These are phyloP conservation scores for Botryobasidium botryosum DNA, from an alignment of 768 basidiomycete species.

Conservation along the genomic window DNA sequence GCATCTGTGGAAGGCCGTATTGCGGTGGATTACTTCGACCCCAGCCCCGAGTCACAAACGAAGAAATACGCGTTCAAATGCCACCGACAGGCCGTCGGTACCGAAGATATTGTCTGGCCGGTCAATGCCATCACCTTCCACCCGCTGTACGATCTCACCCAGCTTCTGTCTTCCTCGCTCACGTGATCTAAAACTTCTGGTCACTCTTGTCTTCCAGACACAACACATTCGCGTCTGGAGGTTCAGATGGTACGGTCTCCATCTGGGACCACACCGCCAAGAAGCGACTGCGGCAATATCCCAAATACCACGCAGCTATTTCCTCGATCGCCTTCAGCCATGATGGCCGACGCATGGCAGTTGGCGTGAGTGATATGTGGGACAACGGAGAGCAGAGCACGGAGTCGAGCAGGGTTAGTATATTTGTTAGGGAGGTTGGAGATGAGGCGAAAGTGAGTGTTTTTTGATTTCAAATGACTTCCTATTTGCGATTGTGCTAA, in stretches of 20 bases:
- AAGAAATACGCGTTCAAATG: conserved; percentile 95
- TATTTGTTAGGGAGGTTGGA: not conserved
- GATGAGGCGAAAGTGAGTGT: not conserved
- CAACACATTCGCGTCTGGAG: conserved; percentile 91
- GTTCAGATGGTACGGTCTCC: conserved; percentile 84
- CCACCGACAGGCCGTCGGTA: conserved; percentile 77
- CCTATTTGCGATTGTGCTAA: too few relatives aligned
- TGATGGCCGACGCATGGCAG: not conserved
- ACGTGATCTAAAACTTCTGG: not conserved
- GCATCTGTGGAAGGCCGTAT: conserved; percentile 92
- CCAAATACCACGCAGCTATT: conserved; percentile 47
- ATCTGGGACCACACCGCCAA: conserved; percentile 97
- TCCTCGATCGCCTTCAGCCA: conserved; percentile 21
- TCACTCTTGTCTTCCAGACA: conserved; percentile 28
- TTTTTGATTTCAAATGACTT: too few relatives aligned
- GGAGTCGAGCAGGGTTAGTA: too few relatives aligned
- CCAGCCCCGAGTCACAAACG: conserved; percentile 58
- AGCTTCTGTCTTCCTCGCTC: not conserved
- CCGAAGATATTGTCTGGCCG: conserved; percentile 91
- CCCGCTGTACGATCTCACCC: conserved; percentile 37
- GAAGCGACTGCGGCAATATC: conserved; percentile 83
- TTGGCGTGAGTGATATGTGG: not conserved
- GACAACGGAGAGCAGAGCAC: not conserved
- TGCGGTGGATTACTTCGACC: conserved; percentile 93
- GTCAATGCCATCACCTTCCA: conserved; percentile 94